A percentile compares a stretch with the other conserved stretches of the same genome.
Evolutionary conservation across 1,139 yeast genomes (phyloP).

Genomic region (Taphrina deformans): DNA sequence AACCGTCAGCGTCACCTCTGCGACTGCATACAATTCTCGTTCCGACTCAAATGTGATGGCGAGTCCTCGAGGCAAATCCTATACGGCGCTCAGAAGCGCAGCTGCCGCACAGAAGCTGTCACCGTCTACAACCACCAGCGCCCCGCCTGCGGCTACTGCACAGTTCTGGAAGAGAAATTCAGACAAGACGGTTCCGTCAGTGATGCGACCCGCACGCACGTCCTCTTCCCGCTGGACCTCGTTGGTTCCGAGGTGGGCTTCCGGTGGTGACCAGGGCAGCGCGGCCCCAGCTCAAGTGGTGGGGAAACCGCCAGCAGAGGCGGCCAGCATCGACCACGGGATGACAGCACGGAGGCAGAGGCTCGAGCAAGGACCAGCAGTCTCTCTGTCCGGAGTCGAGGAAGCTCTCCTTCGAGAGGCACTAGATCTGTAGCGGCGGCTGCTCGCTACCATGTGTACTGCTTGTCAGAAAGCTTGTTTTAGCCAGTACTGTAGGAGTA

Average conservation of each 20-base stretch:
- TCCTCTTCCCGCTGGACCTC: constrained; percentile 9
- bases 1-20: constrained; percentile 16
- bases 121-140: background rate
- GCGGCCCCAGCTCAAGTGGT: background rate
- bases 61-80: constrained; percentile 17
- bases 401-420: constrained; percentile 29
- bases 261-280: background rate
- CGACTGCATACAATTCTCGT: constrained; percentile 5
- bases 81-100: constrained; percentile 14
- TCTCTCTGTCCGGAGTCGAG: background rate
- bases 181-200: background rate
- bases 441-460: background rate
- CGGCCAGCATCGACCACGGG: background rate
- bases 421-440: background rate
- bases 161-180: constrained; percentile 7
- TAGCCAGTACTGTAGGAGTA: background rate
- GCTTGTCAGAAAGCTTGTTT: background rate
- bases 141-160: background rate
- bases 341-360: background rate
- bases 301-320: background rate
- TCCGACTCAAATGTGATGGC: background rate
- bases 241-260: background rate
- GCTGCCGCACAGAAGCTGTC: constrained; percentile 26
- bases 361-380: background rate
- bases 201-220: background rate